phyloP scores from a whole-genome alignment of 768 basidiomycete species.

The Naganishia randhawae region DNA sequence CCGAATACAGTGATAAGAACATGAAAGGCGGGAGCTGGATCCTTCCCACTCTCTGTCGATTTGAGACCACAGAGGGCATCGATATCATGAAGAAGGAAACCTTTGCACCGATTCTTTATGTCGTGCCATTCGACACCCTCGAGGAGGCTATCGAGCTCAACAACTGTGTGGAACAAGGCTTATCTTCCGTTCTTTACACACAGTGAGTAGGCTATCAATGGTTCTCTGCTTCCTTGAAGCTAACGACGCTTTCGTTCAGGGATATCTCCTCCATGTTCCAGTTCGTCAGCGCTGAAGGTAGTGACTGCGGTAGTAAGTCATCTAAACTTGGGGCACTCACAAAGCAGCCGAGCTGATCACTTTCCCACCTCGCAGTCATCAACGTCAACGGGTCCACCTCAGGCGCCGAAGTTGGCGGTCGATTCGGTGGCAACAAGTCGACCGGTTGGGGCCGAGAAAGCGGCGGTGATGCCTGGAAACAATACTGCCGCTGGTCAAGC shows the following conservation, averaged over 20 bases:
- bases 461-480: conserved; percentile 98
- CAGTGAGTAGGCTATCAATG: conserved; percentile 3
- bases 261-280: conserved; percentile 77
- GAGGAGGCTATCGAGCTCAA: conserved; percentile 67
- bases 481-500: conserved; percentile 57
- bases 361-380: conserved; percentile 32
- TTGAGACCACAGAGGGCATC: conserved; percentile 27
- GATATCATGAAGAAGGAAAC: conserved; percentile 56
- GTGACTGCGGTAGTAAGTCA: conserved; percentile 83
- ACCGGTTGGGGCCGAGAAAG: conserved; percentile 77
- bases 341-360: conserved; percentile 4
- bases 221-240: not conserved
- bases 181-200: conserved; percentile 54
- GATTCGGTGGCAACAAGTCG: conserved; percentile 66
- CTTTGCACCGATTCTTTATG: conserved; percentile 82
- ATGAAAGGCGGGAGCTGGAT: conserved; percentile 78
- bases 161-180: conserved; percentile 83
- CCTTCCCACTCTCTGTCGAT: conserved; percentile 72
- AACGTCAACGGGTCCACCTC: conserved; percentile 67
- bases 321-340: not conserved
- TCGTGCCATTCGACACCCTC: conserved; percentile 69
- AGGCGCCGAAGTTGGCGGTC: conserved; percentile 74
- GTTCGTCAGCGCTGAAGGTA: conserved; percentile 86
- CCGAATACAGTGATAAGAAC: conserved; percentile 50
- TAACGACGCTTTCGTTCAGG: conserved; percentile 60